Base-by-base conservation (phyloP, 1,139 yeast genomes). In the Yamadazyma atlantica region DNA sequence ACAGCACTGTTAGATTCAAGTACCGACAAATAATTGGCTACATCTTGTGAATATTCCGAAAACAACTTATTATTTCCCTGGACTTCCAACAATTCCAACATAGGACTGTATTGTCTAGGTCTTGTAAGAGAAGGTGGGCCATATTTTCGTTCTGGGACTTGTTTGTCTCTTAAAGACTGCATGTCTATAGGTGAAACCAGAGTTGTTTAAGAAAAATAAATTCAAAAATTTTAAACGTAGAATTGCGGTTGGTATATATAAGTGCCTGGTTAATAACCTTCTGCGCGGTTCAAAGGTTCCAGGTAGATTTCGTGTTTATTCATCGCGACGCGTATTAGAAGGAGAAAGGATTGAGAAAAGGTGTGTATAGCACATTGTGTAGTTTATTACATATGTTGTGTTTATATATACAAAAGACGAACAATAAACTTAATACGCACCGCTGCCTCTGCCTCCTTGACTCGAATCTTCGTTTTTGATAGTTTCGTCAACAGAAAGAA, bases 401-500 rank as follows among this genome's bases (percentile, higher is more conserved):
- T 29, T 18, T 29, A 17, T 19, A 29, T 29, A 19, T 18, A 19
- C 32, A 19, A 29, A 13, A 12, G 18, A 29, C 18, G 25, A 4
- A 29, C 34, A 13, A 34, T 29, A 35, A 7, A 23, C 26, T 44
- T 57, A 62, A 42, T 55, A 57, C 24, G 68, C 70, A 49, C 88
- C 89, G 64, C 84, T 77, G 38, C 88, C 88, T 60, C 89, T 77
- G 27, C 78, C 78, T 33, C 64, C 62, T 44, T 79, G 74, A 53
- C 70, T 74, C 32, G 78, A 74, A 32, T 76, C 75, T 38, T 87
- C 84, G 57, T 86, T 88, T 58, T 78, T 86, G 50, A 92, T 89
- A 13, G 98, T 92, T 69, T 92, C 98, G 62, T 92, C 99, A 40
- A 92, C 96, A 14, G 95, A 83, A 49, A 92, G 75, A 52, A 92